These are phyloP conservation scores for Clitopilus passeckerianus DNA, from an alignment of 768 basidiomycete species.

Conservation along the genomic window DNA sequence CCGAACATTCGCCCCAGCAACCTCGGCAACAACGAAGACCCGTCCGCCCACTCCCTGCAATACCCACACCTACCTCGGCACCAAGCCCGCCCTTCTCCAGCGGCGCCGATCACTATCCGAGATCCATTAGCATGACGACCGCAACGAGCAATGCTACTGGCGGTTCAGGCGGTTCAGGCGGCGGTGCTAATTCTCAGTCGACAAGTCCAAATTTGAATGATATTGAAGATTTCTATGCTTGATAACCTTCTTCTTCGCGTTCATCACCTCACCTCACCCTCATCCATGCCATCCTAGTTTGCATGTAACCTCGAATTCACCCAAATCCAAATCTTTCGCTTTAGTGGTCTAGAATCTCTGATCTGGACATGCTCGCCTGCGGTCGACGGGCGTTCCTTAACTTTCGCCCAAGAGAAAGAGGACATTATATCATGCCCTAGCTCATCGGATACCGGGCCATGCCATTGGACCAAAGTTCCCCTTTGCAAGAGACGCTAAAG, in stretches of 20 bases:
- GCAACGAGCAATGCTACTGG: conserved; percentile 4
- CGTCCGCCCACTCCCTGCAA: conserved; percentile 15
- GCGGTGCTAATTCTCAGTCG: background rate
- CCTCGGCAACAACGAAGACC: conserved; percentile 5
- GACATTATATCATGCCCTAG: no score
- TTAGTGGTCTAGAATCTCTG: no score
- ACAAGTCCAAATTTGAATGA: background rate
- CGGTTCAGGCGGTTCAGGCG: background rate
- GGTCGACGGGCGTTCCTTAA: no score
- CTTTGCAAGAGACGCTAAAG: no score
- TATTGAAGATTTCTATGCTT: background rate
- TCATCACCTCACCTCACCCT: background rate
- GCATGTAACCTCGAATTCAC: background rate
- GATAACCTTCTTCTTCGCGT: background rate
- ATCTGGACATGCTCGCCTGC: no score
- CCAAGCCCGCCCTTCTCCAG: conserved; percentile 2
- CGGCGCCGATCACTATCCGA: conserved; percentile 6
- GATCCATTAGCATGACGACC: conserved; percentile 11
- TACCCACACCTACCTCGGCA: conserved; percentile 11
- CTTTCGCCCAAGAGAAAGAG: no score
- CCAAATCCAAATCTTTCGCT: background rate
- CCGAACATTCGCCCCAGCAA: background rate
- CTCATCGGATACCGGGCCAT: no score
- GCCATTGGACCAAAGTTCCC: no score
- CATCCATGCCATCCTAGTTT: background rate